Evolutionary conservation across 1,284 basidiomycete genomes (phyloP), one percentile per base, ranked within the genome.

Genomic region (Ustilago shanxiensis): DNA sequence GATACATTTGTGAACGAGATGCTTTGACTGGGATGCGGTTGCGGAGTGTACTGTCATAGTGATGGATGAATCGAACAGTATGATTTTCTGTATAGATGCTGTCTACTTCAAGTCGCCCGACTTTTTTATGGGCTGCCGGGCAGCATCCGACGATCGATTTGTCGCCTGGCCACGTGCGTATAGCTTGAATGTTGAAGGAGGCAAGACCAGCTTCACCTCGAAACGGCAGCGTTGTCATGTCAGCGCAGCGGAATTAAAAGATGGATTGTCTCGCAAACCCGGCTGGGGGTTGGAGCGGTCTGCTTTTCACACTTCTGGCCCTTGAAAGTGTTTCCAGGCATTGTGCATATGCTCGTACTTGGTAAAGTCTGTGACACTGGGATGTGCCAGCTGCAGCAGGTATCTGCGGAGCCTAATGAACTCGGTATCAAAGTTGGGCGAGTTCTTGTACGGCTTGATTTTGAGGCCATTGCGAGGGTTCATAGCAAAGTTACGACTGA

Each of bases 391-490:
- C 33, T 80, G 80, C 35, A 82, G 50, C 33, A 75, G 59, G 39
- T 82, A 83, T 14, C 69, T 51, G 9, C 50, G 45, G 4, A 83
- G 65, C 0, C 61, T 77, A 22, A 55, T 10, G 9, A 83, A 74
- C 54, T 83, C 81, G 28, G 73, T 79, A 54, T 83, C 81, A 33
- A 79, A 68, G 33, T 49, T 58, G 50, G 81, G 79, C 37, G 79
- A 74, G 61, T 79, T 54, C 61, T 58, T 78, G 61, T 75, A 78
- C 0, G 93, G 90, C 26, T 90, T 90, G 35, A 95, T 94, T 88
- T 93, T 94, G 39, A 95, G 88, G 1, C 93, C 94, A 87, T 93
- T 91, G 50, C 89, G 89, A 0, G 93, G 93, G 83, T 95, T 96
- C 69, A 95, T 88, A 3, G 93, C 94, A 87, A 95, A 95, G 83